These are phyloP conservation scores for Pichia sp. DNA, from an alignment of 1,139 yeast species.

Conservation along the genomic window DNA sequence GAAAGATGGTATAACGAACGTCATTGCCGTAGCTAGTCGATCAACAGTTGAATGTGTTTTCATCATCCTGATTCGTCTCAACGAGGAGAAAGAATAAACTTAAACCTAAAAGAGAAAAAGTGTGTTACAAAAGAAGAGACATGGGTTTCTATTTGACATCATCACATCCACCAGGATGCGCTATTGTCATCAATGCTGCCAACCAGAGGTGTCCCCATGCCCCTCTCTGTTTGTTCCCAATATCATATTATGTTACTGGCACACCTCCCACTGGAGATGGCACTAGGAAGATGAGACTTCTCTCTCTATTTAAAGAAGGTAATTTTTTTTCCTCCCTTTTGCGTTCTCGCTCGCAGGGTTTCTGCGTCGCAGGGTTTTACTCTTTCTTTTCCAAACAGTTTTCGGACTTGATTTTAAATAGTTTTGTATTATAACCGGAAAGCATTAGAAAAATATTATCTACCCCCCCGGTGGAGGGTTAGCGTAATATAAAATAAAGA, in stretches of 20 bases:
- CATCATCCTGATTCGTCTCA: conserved; percentile 19
- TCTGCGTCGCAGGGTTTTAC: neutral
- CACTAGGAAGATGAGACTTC: neutral
- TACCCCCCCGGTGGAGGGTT: neutral
- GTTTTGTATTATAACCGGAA: neutral
- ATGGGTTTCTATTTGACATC: neutral
- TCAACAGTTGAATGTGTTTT: conserved; percentile 30
- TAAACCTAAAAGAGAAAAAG: neutral
- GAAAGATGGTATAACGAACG: conserved; percentile 98
- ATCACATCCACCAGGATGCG: neutral
- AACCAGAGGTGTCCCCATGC: too few species aligned
- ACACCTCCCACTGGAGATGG: too few species aligned
- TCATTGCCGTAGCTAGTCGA: conserved; percentile 88
- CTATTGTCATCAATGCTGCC: neutral
- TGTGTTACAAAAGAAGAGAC: neutral
- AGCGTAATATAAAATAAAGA: neutral
- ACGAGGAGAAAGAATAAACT: neutral
- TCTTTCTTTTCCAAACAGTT: neutral
- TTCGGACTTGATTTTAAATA: neutral
- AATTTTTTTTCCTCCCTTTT: neutral
- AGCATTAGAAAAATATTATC: neutral
- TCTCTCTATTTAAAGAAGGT: neutral
- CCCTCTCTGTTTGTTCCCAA: too few species aligned
- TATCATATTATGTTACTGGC: too few species aligned
- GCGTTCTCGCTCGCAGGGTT: neutral